Evolutionary conservation across 805 yeast genomes (phyloP).

Genomic region (Wickerhamomyces queroliae): DNA sequence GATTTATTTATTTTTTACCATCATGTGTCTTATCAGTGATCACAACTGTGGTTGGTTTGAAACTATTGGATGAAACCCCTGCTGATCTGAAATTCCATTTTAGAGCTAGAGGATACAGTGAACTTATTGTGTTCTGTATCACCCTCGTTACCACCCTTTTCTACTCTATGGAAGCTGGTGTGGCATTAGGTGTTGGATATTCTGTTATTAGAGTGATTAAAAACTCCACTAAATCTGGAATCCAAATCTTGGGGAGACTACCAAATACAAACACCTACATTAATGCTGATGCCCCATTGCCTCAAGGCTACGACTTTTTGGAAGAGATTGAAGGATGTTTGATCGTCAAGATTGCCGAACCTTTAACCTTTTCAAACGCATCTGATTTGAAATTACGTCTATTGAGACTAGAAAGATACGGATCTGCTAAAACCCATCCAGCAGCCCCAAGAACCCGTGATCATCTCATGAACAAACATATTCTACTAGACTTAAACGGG

Average conservation of each 20-base stretch:
- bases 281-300: conserved; percentile 62
- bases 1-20: conserved; percentile 68
- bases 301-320: conserved; percentile 20
- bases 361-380: conserved; percentile 81
- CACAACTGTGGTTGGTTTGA: conserved; percentile 71
- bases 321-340: conserved; percentile 64
- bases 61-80: conserved; percentile 81
- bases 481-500: conserved; percentile 76
- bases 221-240: conserved; percentile 76
- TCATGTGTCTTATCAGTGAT: conserved; percentile 74
- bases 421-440: conserved; percentile 72
- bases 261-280: conserved; percentile 57
- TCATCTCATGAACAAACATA: conserved; percentile 41
- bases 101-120: conserved; percentile 70
- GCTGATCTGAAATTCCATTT: conserved; percentile 69
- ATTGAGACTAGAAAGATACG: conserved; percentile 67
- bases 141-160: conserved; percentile 60
- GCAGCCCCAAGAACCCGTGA: conserved; percentile 52
- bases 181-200: conserved; percentile 78
- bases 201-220: conserved; percentile 75
- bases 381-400: conserved; percentile 67
- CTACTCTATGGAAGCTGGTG: conserved; percentile 84
- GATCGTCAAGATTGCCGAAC: conserved; percentile 80
- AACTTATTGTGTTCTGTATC: conserved; percentile 59
- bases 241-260: conserved; percentile 72